Conservation (phyloP, 176 grass and related monocot species). For the Zoysia pacifica region DNA sequence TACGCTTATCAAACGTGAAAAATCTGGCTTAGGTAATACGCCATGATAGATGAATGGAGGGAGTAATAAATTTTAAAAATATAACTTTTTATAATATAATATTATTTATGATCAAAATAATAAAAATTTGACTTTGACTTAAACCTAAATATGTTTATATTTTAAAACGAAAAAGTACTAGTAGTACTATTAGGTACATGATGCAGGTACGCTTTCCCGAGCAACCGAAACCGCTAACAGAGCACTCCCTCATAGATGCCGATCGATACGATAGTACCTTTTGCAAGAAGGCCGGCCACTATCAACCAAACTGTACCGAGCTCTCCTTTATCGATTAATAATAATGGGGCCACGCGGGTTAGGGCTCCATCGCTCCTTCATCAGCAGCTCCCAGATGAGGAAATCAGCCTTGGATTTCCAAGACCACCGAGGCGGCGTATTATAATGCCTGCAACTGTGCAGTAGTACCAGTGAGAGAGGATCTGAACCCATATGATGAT, state of each 20-base stretch:
- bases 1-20: no score
- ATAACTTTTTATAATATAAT: no score
- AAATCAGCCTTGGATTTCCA: slow-evolving; percentile 25
- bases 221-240: slow-evolving; percentile 35
- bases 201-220: slow-evolving; percentile 1
- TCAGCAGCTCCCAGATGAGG: neutral
- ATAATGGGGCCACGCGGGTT: no score
- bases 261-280: slow-evolving; percentile 4
- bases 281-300: slow-evolving; percentile 31
- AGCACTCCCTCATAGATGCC: neutral
- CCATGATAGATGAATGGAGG: no score
- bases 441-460: slow-evolving; percentile 26
- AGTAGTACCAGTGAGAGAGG: neutral
- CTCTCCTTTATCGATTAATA: slow-evolving; percentile 7
- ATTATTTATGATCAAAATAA: no score
- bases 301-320: no score
- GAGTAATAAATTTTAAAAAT: no score
- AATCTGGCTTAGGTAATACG: no score
- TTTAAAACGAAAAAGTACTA: no score
- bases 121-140: no score
- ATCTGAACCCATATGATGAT: neutral
- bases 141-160: no score
- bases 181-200: neutral
- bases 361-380: no score
- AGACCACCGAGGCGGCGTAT: slow-evolving; percentile 2